Evolutionary conservation across 345 rosid genomes (phyloP), one percentile per base, ranked within the genome.

Genomic region (Stellera chamaejasme): DNA sequence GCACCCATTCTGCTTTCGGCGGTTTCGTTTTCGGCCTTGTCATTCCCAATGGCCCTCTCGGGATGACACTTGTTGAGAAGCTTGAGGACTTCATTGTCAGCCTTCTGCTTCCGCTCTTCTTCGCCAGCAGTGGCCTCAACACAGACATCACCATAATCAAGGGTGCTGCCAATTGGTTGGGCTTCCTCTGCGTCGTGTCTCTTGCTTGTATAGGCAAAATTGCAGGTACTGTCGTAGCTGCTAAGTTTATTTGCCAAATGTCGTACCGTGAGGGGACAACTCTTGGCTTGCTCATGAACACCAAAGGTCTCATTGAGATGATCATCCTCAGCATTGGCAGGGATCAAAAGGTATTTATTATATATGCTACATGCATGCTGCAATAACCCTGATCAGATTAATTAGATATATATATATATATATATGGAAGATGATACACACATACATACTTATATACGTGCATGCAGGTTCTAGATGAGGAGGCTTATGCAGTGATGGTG

Each of bases 81-180:
- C 82, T 93, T 10, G 92, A 83, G 59, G 97, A 83, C 64, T 93
- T 93, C 53, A 83, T 93, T n/a, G 85, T 95, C 0, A 96, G 97
- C 13, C 94, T 93, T 60, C 63, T 93, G 46, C 59, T 93, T 10
- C 99, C 99, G 61, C 78, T 93, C 26, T 93, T 87, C 78, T 90
- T 90, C 43, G 85, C 92, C n/a, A 77, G 81, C 61, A 82, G 95
- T 46, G 96, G 99, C 13, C 79, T 89, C 19, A 80, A 82, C 55
- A 87, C 95, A 13, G 70, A 90, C 55, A 1, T 85, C 44, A 50
- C 52, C 9, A 12, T 72, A n/a, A 79, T 90, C 32, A 6, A 41
- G 2, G 83, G 89, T 28, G 60, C 60, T 27, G 12, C 36, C 11
- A 75, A 83, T 49, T 87, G 96, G 95, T 62, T 45, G 27, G 25